phyloP scores from a whole-genome alignment of 805 yeast species.

The Suhomyces sp. region DNA sequence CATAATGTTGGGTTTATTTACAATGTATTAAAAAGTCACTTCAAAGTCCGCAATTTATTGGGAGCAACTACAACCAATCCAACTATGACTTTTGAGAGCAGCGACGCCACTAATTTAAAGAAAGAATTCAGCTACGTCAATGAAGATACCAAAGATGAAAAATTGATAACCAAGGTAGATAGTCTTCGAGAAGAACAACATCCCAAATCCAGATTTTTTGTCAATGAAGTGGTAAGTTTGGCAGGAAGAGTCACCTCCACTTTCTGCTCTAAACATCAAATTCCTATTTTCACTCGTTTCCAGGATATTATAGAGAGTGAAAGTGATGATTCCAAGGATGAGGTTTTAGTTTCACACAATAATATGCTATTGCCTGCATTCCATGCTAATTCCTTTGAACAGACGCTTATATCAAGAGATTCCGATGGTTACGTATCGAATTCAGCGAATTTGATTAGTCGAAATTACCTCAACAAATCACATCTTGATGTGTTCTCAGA shows the following conservation, averaged over 20 bases:
- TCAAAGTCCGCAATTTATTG: constrained; percentile 27
- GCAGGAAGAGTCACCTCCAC: constrained; percentile 22
- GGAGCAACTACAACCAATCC: constrained; percentile 23
- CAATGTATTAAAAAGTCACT: constrained; percentile 30
- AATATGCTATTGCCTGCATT: constrained; percentile 35
- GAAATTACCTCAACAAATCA: constrained; percentile 25
- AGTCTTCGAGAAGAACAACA: neutral
- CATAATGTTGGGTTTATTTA: constrained; percentile 32
- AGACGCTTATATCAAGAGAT: constrained; percentile 37
- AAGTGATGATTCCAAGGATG: constrained; percentile 17
- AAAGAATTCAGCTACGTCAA: constrained; percentile 8
- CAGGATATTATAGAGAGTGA: constrained; percentile 21
- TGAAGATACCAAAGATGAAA: constrained; percentile 3
- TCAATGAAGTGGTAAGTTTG: constrained; percentile 25
- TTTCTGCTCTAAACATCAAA: constrained; percentile 16
- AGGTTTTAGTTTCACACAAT: constrained; percentile 31
- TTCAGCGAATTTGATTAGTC: constrained; percentile 33
- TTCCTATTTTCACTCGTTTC: constrained; percentile 17
- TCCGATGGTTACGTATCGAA: constrained; percentile 32
- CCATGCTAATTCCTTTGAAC: constrained; percentile 33
- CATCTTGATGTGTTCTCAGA: constrained; percentile 12
- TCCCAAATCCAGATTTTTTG: constrained; percentile 20
- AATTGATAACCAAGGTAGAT: constrained; percentile 6
- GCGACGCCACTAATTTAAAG: constrained; percentile 17
- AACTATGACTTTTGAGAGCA: constrained; percentile 1